These are phyloP conservation scores for Sonneratia caseolaris DNA, from an alignment of 345 rosid genomes.

Conservation along the genomic window DNA sequence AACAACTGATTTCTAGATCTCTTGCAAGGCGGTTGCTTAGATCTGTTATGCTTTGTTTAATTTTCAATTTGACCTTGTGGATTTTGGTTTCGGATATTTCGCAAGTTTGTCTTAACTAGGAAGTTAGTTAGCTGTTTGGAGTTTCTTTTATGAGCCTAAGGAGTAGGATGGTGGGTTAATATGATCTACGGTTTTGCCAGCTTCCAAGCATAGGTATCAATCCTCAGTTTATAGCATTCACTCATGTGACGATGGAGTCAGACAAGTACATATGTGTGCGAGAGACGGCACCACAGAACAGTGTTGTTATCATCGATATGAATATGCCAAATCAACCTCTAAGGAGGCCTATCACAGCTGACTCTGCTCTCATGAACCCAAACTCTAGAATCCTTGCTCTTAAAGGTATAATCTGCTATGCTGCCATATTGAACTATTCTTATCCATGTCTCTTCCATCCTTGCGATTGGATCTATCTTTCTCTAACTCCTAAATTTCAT, in stretches of 20 bases:
- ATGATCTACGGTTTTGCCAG: conserved; percentile 25
- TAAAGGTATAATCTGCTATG: conserved; percentile 19
- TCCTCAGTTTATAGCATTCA: conserved; percentile 67
- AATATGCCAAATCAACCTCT: conserved; percentile 77
- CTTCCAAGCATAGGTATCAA: conserved; percentile 69
- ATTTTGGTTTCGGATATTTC: not conserved
- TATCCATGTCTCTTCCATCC: not conserved
- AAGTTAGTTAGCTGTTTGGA: not conserved
- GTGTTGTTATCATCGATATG: conserved; percentile 81
- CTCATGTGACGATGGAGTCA: conserved; percentile 80
- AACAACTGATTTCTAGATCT: not conserved
- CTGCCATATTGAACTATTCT: not conserved
- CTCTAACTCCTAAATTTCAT: too few relatives aligned
- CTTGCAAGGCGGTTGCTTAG: not conserved
- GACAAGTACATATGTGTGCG: conserved; percentile 83
- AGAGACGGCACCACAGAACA: conserved; percentile 79
- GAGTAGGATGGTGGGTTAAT: conserved; percentile 1
- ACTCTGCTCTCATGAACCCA: conserved; percentile 72
- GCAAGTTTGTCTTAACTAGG: too few relatives aligned
- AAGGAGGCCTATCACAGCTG: conserved; percentile 78
- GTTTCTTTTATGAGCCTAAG: not conserved
- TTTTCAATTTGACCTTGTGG: not conserved
- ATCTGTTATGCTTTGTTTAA: not conserved
- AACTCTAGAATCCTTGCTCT: conserved; percentile 39
- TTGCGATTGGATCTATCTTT: not conserved